Evolutionary conservation across 2,329 filamentous ascomycete species (phyloP), one percentile per base, ranked within the genome.

Genomic region (Aureobasidium melanogenum): DNA sequence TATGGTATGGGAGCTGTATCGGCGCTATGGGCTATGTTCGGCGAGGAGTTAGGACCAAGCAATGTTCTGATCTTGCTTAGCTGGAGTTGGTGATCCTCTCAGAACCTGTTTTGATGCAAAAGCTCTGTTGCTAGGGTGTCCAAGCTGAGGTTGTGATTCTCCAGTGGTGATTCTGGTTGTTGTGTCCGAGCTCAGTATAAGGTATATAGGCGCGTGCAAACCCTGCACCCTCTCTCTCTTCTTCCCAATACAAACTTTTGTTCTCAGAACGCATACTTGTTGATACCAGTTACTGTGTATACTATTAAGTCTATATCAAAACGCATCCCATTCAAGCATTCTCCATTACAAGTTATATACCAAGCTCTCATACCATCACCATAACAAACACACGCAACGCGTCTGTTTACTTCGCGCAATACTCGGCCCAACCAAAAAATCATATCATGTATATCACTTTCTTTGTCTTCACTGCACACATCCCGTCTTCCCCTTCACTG

Each of bases 121-220:
- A 28, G 22, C 51, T 55, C 51, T 55, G 26, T 55, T 55, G 51
- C 36, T 32, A 41, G 41, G 51, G 51, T 39, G 48, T 52, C 48
- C 8, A 55, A 55, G 36, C 26, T 43, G 51, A 32, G 38, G 36
- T 30, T 5, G 51, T 43, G 51, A 55, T 44, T 44, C 41, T 44
- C 36, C 36, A 12, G 38, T 38, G 32, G 36, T 56, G 52, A 56
- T 56, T 38, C 38, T 34, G 38, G 52, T 44, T 44, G 26, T 17
- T 34, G 50, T 39, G 36, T 55, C 52, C 36, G 19, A 56, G 36
- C 38, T 15, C 24, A 14, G 19, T 17, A 9, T 28, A 12, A 15
- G 4, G 15, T 55, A 34, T 56, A 44, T 56, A 30, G 15, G 41
- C 38, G 26, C 52, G 19, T 34, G n/a, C 12, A 22, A 44, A 34